Conservation (phyloP, 1,139 yeast genomes). For the Wickerhamomyces sp. region DNA sequence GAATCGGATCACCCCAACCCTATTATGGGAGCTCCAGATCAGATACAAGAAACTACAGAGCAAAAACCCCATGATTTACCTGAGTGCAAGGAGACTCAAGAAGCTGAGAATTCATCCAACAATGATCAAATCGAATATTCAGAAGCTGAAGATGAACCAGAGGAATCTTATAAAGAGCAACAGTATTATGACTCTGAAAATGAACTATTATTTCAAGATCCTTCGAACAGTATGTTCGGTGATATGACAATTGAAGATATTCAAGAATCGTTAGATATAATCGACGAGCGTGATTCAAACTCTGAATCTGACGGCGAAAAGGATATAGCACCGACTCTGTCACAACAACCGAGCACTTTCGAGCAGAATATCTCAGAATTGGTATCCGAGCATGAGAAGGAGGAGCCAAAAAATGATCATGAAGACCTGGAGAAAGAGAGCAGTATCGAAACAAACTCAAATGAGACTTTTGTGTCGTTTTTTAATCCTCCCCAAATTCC, state of each 20-base stretch:
- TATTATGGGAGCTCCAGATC: too few relatives aligned
- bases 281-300: conserved; percentile 5
- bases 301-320: conserved; percentile 4
- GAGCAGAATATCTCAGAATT: too few relatives aligned
- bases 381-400: not conserved
- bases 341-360: too few relatives aligned
- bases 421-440: not conserved
- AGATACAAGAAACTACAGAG: too few relatives aligned
- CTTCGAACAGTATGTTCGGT: conserved; percentile 22
- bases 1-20: too few relatives aligned
- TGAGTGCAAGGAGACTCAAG: conserved; percentile 2
- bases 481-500: conserved; percentile 2
- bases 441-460: not conserved
- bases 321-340: conserved; percentile 2
- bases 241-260: conserved; percentile 9
- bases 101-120: not conserved
- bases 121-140: not conserved
- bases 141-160: not conserved
- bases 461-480: conserved; percentile 16
- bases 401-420: not conserved
- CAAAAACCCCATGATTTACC: too few relatives aligned
- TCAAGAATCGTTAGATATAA: conserved; percentile 1
- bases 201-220: conserved; percentile 20
- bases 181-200: conserved; percentile 21
- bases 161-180: conserved; percentile 9